phyloP scores from a whole-genome alignment of 306 rosid species.

The Neltuma alba region DNA sequence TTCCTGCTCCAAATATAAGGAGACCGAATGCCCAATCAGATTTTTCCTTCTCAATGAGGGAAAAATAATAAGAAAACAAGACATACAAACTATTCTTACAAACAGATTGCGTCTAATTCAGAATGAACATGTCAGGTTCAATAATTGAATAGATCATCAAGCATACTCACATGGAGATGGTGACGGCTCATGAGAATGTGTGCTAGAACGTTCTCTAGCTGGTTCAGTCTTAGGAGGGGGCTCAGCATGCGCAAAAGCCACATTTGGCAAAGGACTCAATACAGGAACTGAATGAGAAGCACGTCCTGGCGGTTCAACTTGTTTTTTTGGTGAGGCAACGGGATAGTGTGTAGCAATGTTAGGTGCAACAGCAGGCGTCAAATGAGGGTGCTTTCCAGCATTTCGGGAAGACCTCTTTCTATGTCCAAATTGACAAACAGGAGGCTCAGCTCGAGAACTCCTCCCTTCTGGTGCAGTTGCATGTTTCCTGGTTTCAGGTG shows the following conservation, averaged over 20 bases:
- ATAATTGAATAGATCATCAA: slow-evolving; percentile 18
- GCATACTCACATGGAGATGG: slow-evolving; percentile 64
- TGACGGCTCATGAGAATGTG: slow-evolving; percentile 41
- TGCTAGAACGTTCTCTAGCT: slow-evolving; percentile 37
- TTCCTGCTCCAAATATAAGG: neutral
- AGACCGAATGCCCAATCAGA: neutral
- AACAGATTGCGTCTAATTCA: slow-evolving; percentile 11
- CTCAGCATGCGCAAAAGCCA: slow-evolving; percentile 70
- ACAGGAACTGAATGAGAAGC: slow-evolving; percentile 54
- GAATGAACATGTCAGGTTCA: slow-evolving; percentile 10
- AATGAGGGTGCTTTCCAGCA: slow-evolving; percentile 49
- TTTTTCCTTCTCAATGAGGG: neutral
- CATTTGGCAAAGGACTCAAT: slow-evolving; percentile 76
- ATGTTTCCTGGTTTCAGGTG: slow-evolving; percentile 41
- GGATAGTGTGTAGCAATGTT: slow-evolving; percentile 37
- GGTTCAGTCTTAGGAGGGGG: slow-evolving; percentile 68
- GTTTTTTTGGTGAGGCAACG: slow-evolving; percentile 54
- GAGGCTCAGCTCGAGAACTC: slow-evolving; percentile 60
- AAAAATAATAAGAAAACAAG: neutral
- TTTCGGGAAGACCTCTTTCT: slow-evolving; percentile 52
- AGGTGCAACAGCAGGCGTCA: slow-evolving; percentile 60
- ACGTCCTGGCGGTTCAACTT: slow-evolving; percentile 48
- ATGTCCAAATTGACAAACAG: slow-evolving; percentile 51
- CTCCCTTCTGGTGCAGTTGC: slow-evolving; percentile 52
- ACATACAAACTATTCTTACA: neutral